Conservation (phyloP, 495 filamentous ascomycete species). For the Penicillium atrosanguineum region DNA sequence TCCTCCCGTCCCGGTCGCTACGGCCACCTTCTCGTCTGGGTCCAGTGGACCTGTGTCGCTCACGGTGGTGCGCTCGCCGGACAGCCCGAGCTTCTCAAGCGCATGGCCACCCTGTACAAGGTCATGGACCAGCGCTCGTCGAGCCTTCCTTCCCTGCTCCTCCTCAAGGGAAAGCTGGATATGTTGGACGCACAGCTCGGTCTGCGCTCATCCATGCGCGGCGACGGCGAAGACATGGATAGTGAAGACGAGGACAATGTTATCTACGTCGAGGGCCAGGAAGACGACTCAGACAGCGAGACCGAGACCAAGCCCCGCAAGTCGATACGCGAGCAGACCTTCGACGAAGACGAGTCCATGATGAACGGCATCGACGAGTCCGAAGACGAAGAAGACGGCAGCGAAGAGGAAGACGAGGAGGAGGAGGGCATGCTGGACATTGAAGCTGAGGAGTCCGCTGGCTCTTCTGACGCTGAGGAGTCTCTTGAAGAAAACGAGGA, state of each 20-base stretch:
- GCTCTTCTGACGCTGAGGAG: conserved; percentile 48
- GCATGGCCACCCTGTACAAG: conserved; percentile 71
- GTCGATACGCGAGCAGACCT: conserved; percentile 39
- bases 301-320: conserved; percentile 38
- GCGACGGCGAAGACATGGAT: conserved; percentile 46
- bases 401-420: conserved; percentile 41
- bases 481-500: conserved; percentile 44
- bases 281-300: conserved; percentile 48
- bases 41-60: conserved; percentile 92
- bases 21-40: conserved; percentile 89
- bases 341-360: conserved; percentile 48
- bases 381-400: conserved; percentile 40
- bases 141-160: conserved; percentile 74
- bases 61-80: conserved; percentile 89
- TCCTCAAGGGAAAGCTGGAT: conserved; percentile 91
- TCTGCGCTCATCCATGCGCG: conserved; percentile 61
- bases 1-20: conserved; percentile 85
- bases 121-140: conserved; percentile 83
- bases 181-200: conserved; percentile 86
- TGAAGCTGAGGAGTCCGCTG: conserved; percentile 46
- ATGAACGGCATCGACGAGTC: conserved; percentile 42
- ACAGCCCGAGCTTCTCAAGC: conserved; percentile 72
- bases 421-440: conserved; percentile 40
- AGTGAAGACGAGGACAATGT: conserved; percentile 74
- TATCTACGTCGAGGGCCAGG: conserved; percentile 83